phyloP scores from a whole-genome alignment of 2,329 filamentous ascomycete genomes.

The Calonectria fujianensis region DNA sequence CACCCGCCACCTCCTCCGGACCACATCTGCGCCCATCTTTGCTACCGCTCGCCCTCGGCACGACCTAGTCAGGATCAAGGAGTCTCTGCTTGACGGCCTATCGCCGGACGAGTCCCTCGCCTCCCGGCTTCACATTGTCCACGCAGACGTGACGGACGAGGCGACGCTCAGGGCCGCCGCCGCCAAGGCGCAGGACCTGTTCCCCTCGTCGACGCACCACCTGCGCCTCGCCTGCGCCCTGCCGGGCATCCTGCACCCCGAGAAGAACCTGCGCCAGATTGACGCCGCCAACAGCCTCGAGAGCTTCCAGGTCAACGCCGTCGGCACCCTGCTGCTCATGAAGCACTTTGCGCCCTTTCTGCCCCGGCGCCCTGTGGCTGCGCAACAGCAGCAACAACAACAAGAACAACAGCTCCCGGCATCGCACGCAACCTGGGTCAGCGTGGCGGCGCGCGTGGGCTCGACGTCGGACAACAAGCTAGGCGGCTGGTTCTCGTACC shows the following conservation, averaged over 20 bases:
- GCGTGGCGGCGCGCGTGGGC: conserved; percentile 86
- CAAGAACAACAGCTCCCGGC: conserved; percentile 62
- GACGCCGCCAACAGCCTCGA: conserved; percentile 76
- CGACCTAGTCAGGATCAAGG: conserved; percentile 61
- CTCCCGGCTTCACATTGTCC: conserved; percentile 63
- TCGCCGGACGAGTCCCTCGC: conserved; percentile 47
- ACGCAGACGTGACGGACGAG: conserved; percentile 75
- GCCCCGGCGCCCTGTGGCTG: conserved; percentile 64
- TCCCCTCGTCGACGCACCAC: conserved; percentile 71
- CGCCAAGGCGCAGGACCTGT: conserved; percentile 68
- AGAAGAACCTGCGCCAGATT: conserved; percentile 82
- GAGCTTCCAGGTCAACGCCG: conserved; percentile 83
- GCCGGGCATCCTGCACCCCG: conserved; percentile 83
- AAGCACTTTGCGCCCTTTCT: conserved; percentile 85
- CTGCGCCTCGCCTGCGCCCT: conserved; percentile 82
- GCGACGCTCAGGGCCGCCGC: conserved; percentile 75
- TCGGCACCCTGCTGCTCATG: conserved; percentile 84
- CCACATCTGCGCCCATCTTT: conserved; percentile 69
- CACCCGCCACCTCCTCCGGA: conserved; percentile 68
- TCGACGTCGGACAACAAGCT: conserved; percentile 82
- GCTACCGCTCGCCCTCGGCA: conserved; percentile 62
- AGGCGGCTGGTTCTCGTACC: conserved; percentile 90
- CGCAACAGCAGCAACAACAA: neutral
- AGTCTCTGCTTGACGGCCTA: conserved; percentile 58
- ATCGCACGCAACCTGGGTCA: conserved; percentile 78